A percentile compares a stretch with the other conserved stretches of the same genome.
These are phyloP conservation scores for Ogataea nakhonphanomensis DNA, from an alignment of 805 yeast genomes.

Conservation along the genomic window DNA sequence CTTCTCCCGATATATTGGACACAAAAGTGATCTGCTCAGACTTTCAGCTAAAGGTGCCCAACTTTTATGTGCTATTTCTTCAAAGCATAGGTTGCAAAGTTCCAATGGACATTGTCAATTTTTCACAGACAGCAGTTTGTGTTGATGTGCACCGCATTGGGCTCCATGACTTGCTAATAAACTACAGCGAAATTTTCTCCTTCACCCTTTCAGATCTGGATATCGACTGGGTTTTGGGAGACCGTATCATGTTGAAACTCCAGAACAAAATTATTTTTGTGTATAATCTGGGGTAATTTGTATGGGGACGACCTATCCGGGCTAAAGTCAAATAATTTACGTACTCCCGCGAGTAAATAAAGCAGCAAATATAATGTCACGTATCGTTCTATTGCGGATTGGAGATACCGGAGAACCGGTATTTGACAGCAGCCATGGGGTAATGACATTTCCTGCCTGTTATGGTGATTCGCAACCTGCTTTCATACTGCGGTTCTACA, in stretches of 20 bases:
- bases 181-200: conserved; percentile 21
- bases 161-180: conserved; percentile 25
- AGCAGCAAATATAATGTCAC: conserved; percentile 26
- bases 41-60: conserved; percentile 28
- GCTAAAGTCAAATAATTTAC: neutral
- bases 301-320: conserved; percentile 3
- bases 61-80: conserved; percentile 24
- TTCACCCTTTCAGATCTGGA: conserved; percentile 19
- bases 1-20: conserved; percentile 11
- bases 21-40: conserved; percentile 15
- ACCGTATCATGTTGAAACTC: conserved; percentile 21
- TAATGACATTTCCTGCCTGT: conserved; percentile 47
- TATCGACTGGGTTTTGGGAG: conserved; percentile 25
- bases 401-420: conserved; percentile 47
- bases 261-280: conserved; percentile 24
- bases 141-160: conserved; percentile 3
- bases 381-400: conserved; percentile 45
- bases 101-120: conserved; percentile 3
- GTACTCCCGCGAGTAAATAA: conserved; percentile 8
- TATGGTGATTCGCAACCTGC: conserved; percentile 41
- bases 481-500: conserved; percentile 52
- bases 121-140: conserved; percentile 4
- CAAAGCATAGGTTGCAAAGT: conserved; percentile 12
- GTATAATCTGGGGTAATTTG: conserved; percentile 16
- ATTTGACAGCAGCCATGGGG: conserved; percentile 40